These are phyloP conservation scores for Talaromyces nanjingensis DNA, from an alignment of 495 filamentous ascomycete species.

Conservation along the genomic window DNA sequence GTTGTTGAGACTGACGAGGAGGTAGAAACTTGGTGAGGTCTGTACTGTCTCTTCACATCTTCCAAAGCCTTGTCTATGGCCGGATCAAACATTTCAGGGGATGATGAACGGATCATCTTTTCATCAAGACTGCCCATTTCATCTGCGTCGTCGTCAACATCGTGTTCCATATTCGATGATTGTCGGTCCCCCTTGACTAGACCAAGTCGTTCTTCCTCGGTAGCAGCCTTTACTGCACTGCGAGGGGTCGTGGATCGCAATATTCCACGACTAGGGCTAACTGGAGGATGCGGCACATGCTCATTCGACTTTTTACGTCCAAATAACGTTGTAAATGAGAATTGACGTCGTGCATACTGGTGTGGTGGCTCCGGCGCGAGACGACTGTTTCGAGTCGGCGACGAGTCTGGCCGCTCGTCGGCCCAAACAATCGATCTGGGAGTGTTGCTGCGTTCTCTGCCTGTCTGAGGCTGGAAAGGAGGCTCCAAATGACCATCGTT, in stretches of 20 bases:
- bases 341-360: slow-evolving; percentile 64
- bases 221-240: slow-evolving; percentile 41
- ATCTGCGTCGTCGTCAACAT: slow-evolving; percentile 16
- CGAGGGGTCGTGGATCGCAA: slow-evolving; percentile 36
- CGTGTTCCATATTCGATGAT: slow-evolving; percentile 17
- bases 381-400: slow-evolving; percentile 14
- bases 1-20: slow-evolving; percentile 27
- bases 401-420: slow-evolving; percentile 15
- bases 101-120: slow-evolving; percentile 22
- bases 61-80: not conserved
- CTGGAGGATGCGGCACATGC: slow-evolving; percentile 26
- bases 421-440: slow-evolving; percentile 36
- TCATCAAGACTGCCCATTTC: slow-evolving; percentile 25
- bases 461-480: slow-evolving; percentile 10
- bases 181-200: slow-evolving; percentile 70
- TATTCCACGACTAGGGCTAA: slow-evolving; percentile 26
- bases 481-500: slow-evolving; percentile 10
- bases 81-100: slow-evolving; percentile 18
- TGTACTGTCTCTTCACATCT: slow-evolving; percentile 13
- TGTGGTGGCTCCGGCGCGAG: slow-evolving; percentile 5
- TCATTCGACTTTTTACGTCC: slow-evolving; percentile 33
- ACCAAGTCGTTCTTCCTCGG: slow-evolving; percentile 84
- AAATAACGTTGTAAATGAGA: slow-evolving; percentile 86
- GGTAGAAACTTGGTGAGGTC: slow-evolving; percentile 19
- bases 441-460: slow-evolving; percentile 24